Evolutionary conservation across 2,329 filamentous ascomycete genomes (phyloP).

Genomic region (Botrytis fragariae): DNA sequence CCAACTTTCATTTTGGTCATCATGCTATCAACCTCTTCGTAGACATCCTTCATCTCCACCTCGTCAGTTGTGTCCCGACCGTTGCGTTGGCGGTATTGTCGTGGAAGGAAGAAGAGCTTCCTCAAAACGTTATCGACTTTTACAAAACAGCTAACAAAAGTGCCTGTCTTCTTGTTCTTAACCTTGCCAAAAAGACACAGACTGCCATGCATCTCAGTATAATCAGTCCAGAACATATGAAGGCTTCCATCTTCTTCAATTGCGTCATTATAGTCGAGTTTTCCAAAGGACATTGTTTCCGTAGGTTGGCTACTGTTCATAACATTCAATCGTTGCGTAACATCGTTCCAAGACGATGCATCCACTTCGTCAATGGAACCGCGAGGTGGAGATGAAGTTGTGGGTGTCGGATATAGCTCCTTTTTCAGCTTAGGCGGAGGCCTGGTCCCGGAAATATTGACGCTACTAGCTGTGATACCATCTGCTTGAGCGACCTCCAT

Average conservation of each 20-base stretch:
- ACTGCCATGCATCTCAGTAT: conserved; percentile 86
- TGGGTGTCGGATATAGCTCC: conserved; percentile 65
- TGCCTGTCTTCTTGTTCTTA: conserved; percentile 76
- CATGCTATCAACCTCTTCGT: conserved; percentile 79
- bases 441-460: conserved; percentile 82
- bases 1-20: conserved; percentile 84
- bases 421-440: conserved; percentile 74
- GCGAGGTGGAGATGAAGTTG: conserved; percentile 72
- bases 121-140: conserved; percentile 93
- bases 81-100: conserved; percentile 63
- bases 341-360: conserved; percentile 81
- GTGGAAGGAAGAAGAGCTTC: conserved; percentile 90
- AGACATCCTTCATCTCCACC: conserved; percentile 85
- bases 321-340: conserved; percentile 83
- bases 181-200: conserved; percentile 96
- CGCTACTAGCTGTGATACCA: conserved; percentile 64
- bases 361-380: conserved; percentile 62
- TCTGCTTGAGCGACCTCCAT: conserved; percentile 82
- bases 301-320: conserved; percentile 69
- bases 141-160: conserved; percentile 87
- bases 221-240: conserved; percentile 96
- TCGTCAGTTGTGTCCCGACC: conserved; percentile 69
- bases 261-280: conserved; percentile 79
- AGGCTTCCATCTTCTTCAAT: conserved; percentile 91
- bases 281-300: conserved; percentile 67